These are phyloP conservation scores for Suillus luteus DNA, from an alignment of 768 basidiomycete genomes.

Conservation along the genomic window DNA sequence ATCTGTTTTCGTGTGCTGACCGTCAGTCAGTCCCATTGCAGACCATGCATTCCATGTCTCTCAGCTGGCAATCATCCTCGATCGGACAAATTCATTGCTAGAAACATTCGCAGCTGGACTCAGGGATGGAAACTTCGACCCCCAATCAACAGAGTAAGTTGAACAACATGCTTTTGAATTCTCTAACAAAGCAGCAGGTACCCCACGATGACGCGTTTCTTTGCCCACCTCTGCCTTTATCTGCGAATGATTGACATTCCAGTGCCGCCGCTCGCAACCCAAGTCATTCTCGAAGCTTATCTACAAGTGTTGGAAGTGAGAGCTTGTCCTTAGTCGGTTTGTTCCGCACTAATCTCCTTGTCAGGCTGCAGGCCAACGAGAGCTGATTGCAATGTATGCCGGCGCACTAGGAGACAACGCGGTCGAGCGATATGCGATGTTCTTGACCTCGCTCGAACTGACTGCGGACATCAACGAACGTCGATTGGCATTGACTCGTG, in stretches of 20 bases:
- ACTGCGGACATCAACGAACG: constrained; percentile 65
- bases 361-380: constrained; percentile 74
- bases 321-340: not conserved
- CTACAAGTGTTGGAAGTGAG: constrained; percentile 82
- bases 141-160: constrained; percentile 57
- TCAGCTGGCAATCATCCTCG: constrained; percentile 76
- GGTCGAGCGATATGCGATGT: constrained; percentile 88
- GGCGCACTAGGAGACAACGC: constrained; percentile 89
- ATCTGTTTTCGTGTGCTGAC: constrained; percentile 10
- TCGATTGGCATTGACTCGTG: constrained; percentile 67
- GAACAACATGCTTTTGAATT: constrained; percentile 3
- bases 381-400: constrained; percentile 93
- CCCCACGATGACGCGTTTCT: constrained; percentile 80
- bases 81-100: constrained; percentile 66
- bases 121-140: constrained; percentile 49
- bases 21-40: constrained; percentile 49
- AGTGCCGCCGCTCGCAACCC: constrained; percentile 73
- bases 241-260: constrained; percentile 63
- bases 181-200: constrained; percentile 45
- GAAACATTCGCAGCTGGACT: constrained; percentile 66
- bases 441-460: constrained; percentile 78
- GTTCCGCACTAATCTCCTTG: constrained; percentile 5
- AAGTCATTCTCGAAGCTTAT: constrained; percentile 86
- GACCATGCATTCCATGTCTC: constrained; percentile 82
- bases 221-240: constrained; percentile 79